Base-by-base conservation (phyloP, 2,329 filamentous ascomycete genomes). In the Pestalotiopsis sp. region DNA sequence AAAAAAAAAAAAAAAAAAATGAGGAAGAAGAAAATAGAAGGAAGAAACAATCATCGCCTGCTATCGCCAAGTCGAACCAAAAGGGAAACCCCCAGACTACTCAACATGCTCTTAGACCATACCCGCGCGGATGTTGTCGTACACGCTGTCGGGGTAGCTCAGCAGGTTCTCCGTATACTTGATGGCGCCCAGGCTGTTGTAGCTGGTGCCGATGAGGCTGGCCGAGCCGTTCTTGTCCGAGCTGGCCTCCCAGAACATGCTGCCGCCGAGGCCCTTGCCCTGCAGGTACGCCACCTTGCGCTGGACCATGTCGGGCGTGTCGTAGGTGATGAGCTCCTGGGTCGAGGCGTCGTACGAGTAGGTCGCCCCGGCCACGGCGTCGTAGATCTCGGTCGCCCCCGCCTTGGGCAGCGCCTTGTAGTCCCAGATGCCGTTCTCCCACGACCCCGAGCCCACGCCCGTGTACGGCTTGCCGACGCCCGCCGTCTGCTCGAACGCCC, bases 231-330 rank as follows among this genome's bases (percentile, higher is more conserved):
- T 84, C 74, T 86, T 86, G 77, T 97, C 93, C 7, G 85, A 89
- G 70, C 90, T 93, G 17, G 88, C 90, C 78, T 96, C 93, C 93
- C 93, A 97, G 87, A 93, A 97, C 92, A 96, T 95, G 38, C 87
- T 90, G 27, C 93, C 93, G 3, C 90, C 93, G 1, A 96, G 84
- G 0, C 88, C 86, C 67, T 85, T 83, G 64, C 80, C 75, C 78
- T 86, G 85, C 73, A 94, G 87, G 77, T 91, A 95, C 2, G 82
- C 75, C 4, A 89, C 88, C 82, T 96, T 97, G 72, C 81, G 76
- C 64, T 81, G 78, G 38, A 90, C 84, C 73, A 91, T 86, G 36
- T 83, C 81, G 0, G 89, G 86, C 1, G 87, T 93, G 76, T 92
- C 90, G 77, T 93, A 97, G 25, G 88, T 90, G 71, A 97, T 84